Evolutionary conservation across 2,329 filamentous ascomycete species (phyloP).

Genomic region (Aspergillus sp.): DNA sequence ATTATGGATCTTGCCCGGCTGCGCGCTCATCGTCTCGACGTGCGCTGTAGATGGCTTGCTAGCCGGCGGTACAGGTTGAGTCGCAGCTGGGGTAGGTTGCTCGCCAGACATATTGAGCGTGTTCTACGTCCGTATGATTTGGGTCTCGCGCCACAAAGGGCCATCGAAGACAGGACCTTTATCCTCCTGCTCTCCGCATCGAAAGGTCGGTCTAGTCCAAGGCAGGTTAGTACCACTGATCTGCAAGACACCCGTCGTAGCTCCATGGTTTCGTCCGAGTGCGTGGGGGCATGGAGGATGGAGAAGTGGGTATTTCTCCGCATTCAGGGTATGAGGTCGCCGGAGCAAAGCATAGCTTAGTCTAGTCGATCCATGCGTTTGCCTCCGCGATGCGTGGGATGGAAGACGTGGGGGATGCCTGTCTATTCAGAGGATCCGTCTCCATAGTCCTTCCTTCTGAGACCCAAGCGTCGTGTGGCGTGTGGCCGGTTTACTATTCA

Average conservation of each 20-base stretch:
- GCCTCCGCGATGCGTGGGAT: background rate
- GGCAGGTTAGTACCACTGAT: background rate
- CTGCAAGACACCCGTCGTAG: background rate
- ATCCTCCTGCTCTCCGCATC: too few species aligned
- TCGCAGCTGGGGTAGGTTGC: background rate
- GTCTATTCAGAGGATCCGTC: too few species aligned
- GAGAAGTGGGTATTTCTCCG: slow-evolving; percentile 4
- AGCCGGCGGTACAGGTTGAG: background rate
- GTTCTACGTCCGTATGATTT: too few species aligned
- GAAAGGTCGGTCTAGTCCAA: too few species aligned
- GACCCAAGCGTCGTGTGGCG: too few species aligned
- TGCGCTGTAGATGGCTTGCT: background rate
- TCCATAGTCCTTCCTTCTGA: too few species aligned
- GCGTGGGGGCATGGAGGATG: slow-evolving; percentile 1
- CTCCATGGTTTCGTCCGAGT: background rate
- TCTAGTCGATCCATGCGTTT: too few species aligned
- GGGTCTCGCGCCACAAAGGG: too few species aligned
- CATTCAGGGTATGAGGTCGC: background rate
- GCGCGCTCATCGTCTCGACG: background rate
- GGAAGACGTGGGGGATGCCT: background rate
- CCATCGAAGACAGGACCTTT: too few species aligned
- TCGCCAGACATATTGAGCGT: too few species aligned
- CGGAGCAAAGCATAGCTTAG: too few species aligned
- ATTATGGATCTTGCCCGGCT: slow-evolving; percentile 1
- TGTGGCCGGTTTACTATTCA: too few species aligned